Conservation (phyloP, 1,284 basidiomycete species). For the Termitomyces sp. region DNA sequence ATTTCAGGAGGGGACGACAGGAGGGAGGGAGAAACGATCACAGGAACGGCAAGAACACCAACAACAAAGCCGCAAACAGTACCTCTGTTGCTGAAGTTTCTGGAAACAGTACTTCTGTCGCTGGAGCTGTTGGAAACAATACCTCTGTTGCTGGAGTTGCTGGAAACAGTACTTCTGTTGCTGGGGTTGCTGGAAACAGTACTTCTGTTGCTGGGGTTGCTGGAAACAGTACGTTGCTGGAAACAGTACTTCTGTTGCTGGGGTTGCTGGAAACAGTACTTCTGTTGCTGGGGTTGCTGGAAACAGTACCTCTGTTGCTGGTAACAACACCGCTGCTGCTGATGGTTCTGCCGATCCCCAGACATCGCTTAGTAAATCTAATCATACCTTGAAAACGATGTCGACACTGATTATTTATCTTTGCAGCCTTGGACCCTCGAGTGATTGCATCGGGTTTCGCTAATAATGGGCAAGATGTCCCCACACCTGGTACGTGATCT, state of each 20-base stretch:
- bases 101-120: constrained; percentile 14
- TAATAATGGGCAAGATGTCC: constrained; percentile 42
- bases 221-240: constrained; percentile 13
- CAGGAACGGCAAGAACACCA: neutral
- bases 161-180: constrained; percentile 9
- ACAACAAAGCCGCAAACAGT: neutral
- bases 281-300: constrained; percentile 18
- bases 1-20: constrained; percentile 5
- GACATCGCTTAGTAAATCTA: constrained; percentile 31
- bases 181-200: constrained; percentile 13
- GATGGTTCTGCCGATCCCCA: constrained; percentile 30
- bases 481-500: constrained; percentile 26
- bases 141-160: constrained; percentile 1
- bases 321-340: constrained; percentile 14
- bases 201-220: constrained; percentile 12
- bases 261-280: neutral
- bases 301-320: too few relatives aligned
- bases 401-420: constrained; percentile 15
- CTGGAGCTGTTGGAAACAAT: constrained; percentile 11
- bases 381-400: constrained; percentile 7
- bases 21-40: constrained; percentile 3
- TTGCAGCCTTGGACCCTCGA: constrained; percentile 45
- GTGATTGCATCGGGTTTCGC: constrained; percentile 50
- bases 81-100: constrained; percentile 12
- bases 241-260: constrained; percentile 11